phyloP scores from a whole-genome alignment of 495 filamentous ascomycete genomes.

The Neurospora cerealis region DNA sequence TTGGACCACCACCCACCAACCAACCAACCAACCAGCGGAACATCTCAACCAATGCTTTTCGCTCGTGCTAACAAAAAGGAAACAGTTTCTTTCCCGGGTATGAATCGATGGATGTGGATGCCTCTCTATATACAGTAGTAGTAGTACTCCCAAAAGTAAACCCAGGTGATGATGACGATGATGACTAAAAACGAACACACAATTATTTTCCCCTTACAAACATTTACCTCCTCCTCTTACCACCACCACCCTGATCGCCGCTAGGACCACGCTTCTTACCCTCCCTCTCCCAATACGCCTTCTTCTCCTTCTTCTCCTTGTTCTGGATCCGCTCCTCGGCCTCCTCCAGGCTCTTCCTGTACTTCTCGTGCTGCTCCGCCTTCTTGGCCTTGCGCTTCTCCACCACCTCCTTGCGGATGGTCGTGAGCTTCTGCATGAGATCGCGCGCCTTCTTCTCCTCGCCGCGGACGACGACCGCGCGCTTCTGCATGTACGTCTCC shows the following conservation, averaged over 20 bases:
- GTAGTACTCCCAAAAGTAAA: background rate
- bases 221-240: constrained; percentile 50
- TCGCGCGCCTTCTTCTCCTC: constrained; percentile 86
- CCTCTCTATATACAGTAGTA: background rate
- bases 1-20: background rate
- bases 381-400: constrained; percentile 73
- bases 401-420: constrained; percentile 80
- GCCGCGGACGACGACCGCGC: constrained; percentile 65
- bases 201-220: background rate
- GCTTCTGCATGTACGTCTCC: constrained; percentile 87
- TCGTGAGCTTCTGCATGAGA: constrained; percentile 88
- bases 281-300: constrained; percentile 88
- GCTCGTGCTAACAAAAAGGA: background rate
- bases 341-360: constrained; percentile 70
- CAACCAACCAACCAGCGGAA: background rate
- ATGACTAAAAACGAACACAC: background rate
- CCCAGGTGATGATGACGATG: background rate
- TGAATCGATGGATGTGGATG: background rate
- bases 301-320: constrained; percentile 79
- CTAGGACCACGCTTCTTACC: constrained; percentile 81
- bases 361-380: constrained; percentile 68
- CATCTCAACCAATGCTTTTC: background rate
- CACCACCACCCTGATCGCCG: constrained; percentile 51
- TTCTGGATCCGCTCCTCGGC: constrained; percentile 70
- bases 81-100: background rate